Evolutionary conservation across 2,329 filamentous ascomycete genomes (phyloP).

Genomic region (Colletotrichum camelliae): DNA sequence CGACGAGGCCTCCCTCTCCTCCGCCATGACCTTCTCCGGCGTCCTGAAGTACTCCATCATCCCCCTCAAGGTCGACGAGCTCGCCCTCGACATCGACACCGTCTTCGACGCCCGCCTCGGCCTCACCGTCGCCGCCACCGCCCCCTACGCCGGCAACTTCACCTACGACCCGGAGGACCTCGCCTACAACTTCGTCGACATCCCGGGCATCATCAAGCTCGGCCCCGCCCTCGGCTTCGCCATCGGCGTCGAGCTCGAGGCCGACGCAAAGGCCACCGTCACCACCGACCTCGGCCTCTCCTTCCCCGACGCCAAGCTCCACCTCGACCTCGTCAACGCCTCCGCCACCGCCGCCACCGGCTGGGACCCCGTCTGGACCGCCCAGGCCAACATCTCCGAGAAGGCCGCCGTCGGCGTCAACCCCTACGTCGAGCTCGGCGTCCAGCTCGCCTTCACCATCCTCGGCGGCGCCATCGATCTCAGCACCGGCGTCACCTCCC

Average conservation of each 20-base stretch:
- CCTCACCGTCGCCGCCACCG: slow-evolving; percentile 23
- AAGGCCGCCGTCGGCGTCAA: slow-evolving; percentile 25
- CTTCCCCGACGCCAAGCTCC: slow-evolving; percentile 28
- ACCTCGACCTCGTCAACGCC: slow-evolving; percentile 32
- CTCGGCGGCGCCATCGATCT: slow-evolving; percentile 30
- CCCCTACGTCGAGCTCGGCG: slow-evolving; percentile 26
- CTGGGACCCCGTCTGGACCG: slow-evolving; percentile 35
- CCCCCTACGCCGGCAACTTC: slow-evolving; percentile 23
- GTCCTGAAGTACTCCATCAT: slow-evolving; percentile 25
- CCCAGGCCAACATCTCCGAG: slow-evolving; percentile 29
- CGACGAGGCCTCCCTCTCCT: slow-evolving; percentile 25
- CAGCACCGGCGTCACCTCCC: slow-evolving; percentile 29
- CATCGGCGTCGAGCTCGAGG: slow-evolving; percentile 19
- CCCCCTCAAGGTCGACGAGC: slow-evolving; percentile 23
- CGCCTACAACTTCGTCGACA: slow-evolving; percentile 25
- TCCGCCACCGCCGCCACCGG: slow-evolving; percentile 26
- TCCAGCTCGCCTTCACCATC: slow-evolving; percentile 27
- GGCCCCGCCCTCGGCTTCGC: slow-evolving; percentile 19
- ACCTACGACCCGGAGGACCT: slow-evolving; percentile 14
- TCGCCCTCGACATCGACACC: slow-evolving; percentile 27
- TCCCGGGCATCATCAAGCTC: slow-evolving; percentile 18
- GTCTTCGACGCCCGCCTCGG: slow-evolving; percentile 22
- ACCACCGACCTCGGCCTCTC: slow-evolving; percentile 24
- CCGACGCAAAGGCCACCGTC: slow-evolving; percentile 15
- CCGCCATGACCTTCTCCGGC: slow-evolving; percentile 27